Percentiles rank a stretch among this genome's conserved stretches.
Conservation (phyloP, 139 green algal genomes). For the Coccomyxa sp. region DNA sequence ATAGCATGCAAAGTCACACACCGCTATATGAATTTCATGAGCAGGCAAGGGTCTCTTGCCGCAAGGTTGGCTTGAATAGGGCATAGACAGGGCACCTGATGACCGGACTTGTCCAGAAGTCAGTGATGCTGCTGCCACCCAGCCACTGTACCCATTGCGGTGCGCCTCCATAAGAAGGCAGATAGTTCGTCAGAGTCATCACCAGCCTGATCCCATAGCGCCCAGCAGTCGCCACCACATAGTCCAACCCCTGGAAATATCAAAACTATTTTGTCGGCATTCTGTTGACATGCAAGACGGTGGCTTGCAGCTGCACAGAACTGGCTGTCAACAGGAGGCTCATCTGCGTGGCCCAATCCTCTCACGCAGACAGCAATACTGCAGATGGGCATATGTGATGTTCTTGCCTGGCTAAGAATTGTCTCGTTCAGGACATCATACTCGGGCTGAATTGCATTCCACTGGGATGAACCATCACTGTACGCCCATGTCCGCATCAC, state of each 20-base stretch:
- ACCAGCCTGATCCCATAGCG: not conserved
- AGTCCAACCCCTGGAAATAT: not conserved
- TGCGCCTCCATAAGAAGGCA: not conserved
- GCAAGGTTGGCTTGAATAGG: no score
- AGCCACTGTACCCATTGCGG: not conserved
- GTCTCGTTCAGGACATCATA: constrained; percentile 28
- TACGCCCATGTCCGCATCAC: not conserved
- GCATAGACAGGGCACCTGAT: not conserved
- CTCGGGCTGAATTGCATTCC: no score
- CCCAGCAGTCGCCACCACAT: not conserved
- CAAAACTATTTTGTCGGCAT: no score
- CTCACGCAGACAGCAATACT: no score
- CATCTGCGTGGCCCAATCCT: no score
- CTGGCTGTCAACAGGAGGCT: no score
- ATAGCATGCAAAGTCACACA: no score
- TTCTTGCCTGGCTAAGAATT: no score
- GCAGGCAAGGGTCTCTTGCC: not conserved
- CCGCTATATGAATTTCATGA: not conserved
- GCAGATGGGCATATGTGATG: no score
- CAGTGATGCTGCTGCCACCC: not conserved
- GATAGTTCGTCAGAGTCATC: not conserved
- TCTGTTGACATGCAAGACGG: no score
- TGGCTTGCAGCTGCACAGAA: no score
- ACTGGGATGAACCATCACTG: not conserved
- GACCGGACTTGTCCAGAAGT: not conserved